Evolutionary conservation across 2,329 filamentous ascomycete species (phyloP), one percentile per base, ranked within the genome.

Genomic region (Fusarium transvaalense): DNA sequence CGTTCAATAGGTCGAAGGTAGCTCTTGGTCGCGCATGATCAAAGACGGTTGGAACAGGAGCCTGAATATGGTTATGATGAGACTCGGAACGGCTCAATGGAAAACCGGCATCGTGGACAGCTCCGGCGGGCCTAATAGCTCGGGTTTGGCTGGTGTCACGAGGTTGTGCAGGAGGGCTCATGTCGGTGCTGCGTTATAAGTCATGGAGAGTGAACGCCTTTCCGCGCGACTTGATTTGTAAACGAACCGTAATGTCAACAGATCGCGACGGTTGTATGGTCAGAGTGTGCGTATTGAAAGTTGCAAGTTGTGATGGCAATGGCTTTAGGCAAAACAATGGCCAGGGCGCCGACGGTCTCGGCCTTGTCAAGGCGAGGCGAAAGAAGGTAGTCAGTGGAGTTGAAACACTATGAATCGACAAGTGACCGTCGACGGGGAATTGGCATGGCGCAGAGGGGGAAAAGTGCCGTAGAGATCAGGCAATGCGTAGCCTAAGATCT

Each of bases 91-190:
- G 59, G 41, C 50, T 69, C 59, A 66, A 52, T 17, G 66, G 68
- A 38, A 60, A 69, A 39, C 64, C 59, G 39, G 61, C 53, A 66
- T 78, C 68, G 56, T 73, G 62, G 10, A 58, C 68, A 66, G 70
- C 56, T 31, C 71, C 54, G 35, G 51, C 60, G 52, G 72, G 69
- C 66, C 64, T 69, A 50, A 69, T 69, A 74, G 74, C 72, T 75
- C 68, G 75, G 54, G 66, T 61, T 56, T 76, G 73, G 61, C 73
- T 75, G 73, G 70, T 72, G 55, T 74, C 69, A 64, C 69, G 72
- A 71, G 70, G 61, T 66, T 74, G 71, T 68, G 78, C 75, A 53
- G 74, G 70, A 50, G 75, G 69, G 63, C 70, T 75, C 77, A 79
- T 79, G 61, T 77, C 77, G 77, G 60, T 65, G 46, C 58, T 57